Evolutionary conservation across 441 rosid species (phyloP), one percentile per base, ranked within the genome.

Genomic region (Geranium incanum): DNA sequence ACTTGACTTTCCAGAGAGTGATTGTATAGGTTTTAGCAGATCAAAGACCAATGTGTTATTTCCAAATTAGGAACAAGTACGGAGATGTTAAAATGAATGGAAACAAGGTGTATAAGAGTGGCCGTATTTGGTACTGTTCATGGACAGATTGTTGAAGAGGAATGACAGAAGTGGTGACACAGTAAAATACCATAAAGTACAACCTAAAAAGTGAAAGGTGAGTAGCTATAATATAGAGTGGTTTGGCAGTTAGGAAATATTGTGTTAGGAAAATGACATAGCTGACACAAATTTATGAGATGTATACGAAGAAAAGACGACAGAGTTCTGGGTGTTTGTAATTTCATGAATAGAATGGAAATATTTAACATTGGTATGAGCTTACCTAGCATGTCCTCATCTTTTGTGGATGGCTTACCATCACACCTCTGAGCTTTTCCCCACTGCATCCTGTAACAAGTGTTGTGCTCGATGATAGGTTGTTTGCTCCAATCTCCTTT

Each of bases 381-480:
- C 82, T 81, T 83, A 94, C 99, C 94, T 72, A 89, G 86, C 87
- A 85, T 78, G 71, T 92, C 95, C 68, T 83, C 85, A 50, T 92
- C 97, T 12, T 78, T 88, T 84, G 81, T 90, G 60, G 99, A 94
- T 69, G 84, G 85, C 70, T 85, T 76, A 73, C 99, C 99, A 74
- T 92, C 91, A 66, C 99, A 94, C 76, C 99, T 92, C 57, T 92
- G 99, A 83, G 91, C 91, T 66, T 83, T 72, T 15, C 97, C 95
- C 99, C 99, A 94, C 70, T 92, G 99, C 99, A 94, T 94, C 83
- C 99, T 89, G 77, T 94, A 92, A 80, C 99, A 94, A 36, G 97
- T 92, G 80, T 94, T 94, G 67, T 94, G 99, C 81, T 94, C 99
- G 82, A 94, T 90, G 67, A 92, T 95, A 0, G 99, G 95, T 36